These are phyloP conservation scores for Holtermannia corniformis DNA, from an alignment of 768 basidiomycete species.

Conservation along the genomic window DNA sequence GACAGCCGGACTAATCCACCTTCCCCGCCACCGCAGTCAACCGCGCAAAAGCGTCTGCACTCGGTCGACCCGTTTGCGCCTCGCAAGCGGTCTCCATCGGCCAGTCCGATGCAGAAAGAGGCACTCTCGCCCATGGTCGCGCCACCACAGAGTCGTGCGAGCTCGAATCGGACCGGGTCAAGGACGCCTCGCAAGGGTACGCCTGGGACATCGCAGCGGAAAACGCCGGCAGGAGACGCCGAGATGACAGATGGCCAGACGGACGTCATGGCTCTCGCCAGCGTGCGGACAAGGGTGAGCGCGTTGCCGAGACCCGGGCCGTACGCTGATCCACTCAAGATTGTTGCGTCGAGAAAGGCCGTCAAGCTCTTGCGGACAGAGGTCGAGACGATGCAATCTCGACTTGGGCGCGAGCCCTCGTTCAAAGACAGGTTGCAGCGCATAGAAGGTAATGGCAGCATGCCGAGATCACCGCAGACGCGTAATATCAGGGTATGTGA, in stretches of 20 bases:
- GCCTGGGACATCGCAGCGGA: background rate
- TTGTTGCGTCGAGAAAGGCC: constrained; percentile 59
- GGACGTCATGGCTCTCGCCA: background rate
- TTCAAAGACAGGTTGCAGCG: constrained; percentile 8
- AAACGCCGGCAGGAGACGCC: background rate
- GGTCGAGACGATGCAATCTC: constrained; percentile 35
- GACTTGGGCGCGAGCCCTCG: constrained; percentile 15
- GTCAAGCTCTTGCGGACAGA: constrained; percentile 70
- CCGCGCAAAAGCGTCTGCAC: constrained; percentile 26
- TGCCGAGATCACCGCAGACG: constrained; percentile 40
- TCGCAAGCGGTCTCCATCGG: constrained; percentile 29
- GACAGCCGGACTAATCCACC: constrained; percentile 6
- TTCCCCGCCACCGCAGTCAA: constrained; percentile 4
- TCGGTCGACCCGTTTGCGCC: constrained; percentile 35
- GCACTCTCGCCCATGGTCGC: background rate
- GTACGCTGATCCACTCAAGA: constrained; percentile 47
- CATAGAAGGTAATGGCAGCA: constrained; percentile 16
- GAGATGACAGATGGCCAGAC: background rate
- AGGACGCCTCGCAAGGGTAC: background rate
- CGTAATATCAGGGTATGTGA: constrained; percentile 37
- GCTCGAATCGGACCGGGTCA: background rate
- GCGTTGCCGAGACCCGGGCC: background rate
- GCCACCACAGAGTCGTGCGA: background rate
- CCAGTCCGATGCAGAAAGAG: constrained; percentile 14
- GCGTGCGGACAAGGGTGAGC: constrained; percentile 8